Conservation (phyloP, 164 flowering plant species). For the Kingdonia uniflora region DNA sequence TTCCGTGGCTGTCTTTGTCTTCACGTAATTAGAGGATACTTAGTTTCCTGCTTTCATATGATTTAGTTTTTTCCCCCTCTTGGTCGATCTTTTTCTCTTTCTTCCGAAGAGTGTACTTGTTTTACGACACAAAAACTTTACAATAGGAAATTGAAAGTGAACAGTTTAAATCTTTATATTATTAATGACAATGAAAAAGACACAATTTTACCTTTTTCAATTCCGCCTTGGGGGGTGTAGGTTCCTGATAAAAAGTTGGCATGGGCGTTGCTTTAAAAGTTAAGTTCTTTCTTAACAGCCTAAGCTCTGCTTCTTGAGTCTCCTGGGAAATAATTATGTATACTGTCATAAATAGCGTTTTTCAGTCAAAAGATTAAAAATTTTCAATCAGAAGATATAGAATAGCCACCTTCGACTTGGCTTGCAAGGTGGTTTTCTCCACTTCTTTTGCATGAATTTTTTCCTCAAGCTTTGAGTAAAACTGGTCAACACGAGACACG, state of each 20-base stretch:
- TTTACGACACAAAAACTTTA: too few relatives aligned
- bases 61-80: too few relatives aligned
- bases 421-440: constrained; percentile 68
- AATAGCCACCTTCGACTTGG: constrained; percentile 65
- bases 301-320: constrained; percentile 83
- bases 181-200: too few relatives aligned
- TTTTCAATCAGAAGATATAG: background rate
- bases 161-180: too few relatives aligned
- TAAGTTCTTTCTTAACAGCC: constrained; percentile 65
- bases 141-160: too few relatives aligned
- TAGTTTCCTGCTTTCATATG: too few relatives aligned
- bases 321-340: constrained; percentile 35
- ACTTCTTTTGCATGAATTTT: constrained; percentile 75
- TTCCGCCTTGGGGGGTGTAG: constrained; percentile 71
- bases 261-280: constrained; percentile 91
- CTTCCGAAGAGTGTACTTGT: too few relatives aligned
- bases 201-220: constrained; percentile 63
- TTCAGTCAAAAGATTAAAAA: background rate
- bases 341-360: constrained; percentile 1
- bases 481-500: constrained; percentile 27
- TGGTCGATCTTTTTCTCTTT: too few relatives aligned
- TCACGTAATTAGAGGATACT: too few relatives aligned
- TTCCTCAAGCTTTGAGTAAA: constrained; percentile 82
- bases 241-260: constrained; percentile 95
- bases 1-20: too few relatives aligned